Evolutionary conservation across 495 filamentous ascomycete genomes (phyloP).

Genomic region (Bombardia bombarda): DNA sequence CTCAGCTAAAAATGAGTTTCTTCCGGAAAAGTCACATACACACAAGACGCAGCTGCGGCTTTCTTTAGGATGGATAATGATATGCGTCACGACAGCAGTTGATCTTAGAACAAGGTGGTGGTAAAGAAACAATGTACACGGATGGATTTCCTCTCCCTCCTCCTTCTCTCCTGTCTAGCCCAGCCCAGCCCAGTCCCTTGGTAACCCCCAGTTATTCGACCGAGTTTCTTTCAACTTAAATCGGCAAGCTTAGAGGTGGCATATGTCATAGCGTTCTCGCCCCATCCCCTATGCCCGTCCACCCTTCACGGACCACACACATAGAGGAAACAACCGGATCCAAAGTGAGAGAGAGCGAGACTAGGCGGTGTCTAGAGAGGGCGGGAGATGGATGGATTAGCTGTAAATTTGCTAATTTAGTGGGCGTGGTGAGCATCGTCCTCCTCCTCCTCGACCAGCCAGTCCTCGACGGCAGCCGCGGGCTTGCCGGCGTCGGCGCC

Average conservation of each 20-base stretch:
- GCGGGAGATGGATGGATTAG: too few relatives aligned
- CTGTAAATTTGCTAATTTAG: constrained; percentile 24
- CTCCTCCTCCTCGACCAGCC: constrained; percentile 42
- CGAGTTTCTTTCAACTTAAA: too few relatives aligned
- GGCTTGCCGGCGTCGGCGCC: constrained; percentile 21
- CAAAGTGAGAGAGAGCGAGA: too few relatives aligned
- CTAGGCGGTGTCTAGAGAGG: too few relatives aligned
- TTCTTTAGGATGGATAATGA: too few relatives aligned
- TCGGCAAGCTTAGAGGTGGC: too few relatives aligned
- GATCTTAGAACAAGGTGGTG: constrained; percentile 18
- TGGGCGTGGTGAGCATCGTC: constrained; percentile 32
- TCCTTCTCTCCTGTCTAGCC: not conserved
- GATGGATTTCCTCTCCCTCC: constrained; percentile 31
- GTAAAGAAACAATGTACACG: constrained; percentile 35
- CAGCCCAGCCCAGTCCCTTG: not conserved
- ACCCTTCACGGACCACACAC: too few relatives aligned
- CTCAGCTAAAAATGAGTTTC: too few relatives aligned
- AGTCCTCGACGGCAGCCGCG: constrained; percentile 38
- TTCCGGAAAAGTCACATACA: too few relatives aligned
- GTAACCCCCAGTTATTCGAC: not conserved
- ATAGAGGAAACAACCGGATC: too few relatives aligned
- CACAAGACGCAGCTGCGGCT: too few relatives aligned
- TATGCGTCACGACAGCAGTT: not conserved
- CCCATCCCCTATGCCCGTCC: too few relatives aligned
- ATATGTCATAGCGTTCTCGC: not conserved